These are phyloP conservation scores for Pythium oligandrum DNA, from an alignment of 352 stramenopile genomes.

Conservation along the genomic window DNA sequence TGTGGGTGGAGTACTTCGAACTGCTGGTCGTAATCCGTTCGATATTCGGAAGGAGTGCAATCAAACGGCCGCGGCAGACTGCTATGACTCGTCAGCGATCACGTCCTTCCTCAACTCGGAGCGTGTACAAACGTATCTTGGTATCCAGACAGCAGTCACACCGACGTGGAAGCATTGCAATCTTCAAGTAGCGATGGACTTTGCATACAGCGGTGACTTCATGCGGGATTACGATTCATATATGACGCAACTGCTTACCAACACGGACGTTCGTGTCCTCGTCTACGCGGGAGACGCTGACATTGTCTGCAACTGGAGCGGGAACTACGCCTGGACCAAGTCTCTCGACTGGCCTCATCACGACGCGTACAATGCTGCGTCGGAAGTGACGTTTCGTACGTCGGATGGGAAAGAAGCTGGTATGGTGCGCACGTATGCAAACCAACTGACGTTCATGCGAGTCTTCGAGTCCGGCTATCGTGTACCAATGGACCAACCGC, in stretches of 20 bases:
- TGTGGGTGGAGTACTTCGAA: conserved; percentile 4
- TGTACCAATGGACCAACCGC: conserved; percentile 38
- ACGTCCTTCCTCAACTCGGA: conserved; percentile 20
- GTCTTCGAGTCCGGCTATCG: conserved; percentile 42
- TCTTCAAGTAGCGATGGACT: conserved; percentile 65
- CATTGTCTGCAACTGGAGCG: conserved; percentile 93
- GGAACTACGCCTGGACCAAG: conserved; percentile 87
- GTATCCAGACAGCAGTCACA: conserved; percentile 6
- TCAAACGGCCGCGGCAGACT: no score
- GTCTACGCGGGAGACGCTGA: conserved; percentile 92
- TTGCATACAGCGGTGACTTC: conserved; percentile 87
- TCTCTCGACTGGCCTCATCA: conserved; percentile 79
- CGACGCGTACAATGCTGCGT: conserved; percentile 49
- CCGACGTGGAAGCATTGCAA: conserved; percentile 83
- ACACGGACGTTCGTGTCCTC: conserved; percentile 41
- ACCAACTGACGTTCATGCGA: conserved; percentile 26
- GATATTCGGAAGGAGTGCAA: conserved; percentile 44
- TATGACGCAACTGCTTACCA: conserved; percentile 68
- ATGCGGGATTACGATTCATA: conserved; percentile 89
- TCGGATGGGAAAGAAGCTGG: conserved; percentile 8
- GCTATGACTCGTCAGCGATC: not conserved
- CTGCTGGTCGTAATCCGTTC: conserved; percentile 31
- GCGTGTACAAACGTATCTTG: conserved; percentile 34
- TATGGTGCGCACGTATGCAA: conserved; percentile 10
- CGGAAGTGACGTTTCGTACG: conserved; percentile 3